Evolutionary conservation across 805 yeast species (phyloP).

Genomic region (Starmerella khaoyaiensis): DNA sequence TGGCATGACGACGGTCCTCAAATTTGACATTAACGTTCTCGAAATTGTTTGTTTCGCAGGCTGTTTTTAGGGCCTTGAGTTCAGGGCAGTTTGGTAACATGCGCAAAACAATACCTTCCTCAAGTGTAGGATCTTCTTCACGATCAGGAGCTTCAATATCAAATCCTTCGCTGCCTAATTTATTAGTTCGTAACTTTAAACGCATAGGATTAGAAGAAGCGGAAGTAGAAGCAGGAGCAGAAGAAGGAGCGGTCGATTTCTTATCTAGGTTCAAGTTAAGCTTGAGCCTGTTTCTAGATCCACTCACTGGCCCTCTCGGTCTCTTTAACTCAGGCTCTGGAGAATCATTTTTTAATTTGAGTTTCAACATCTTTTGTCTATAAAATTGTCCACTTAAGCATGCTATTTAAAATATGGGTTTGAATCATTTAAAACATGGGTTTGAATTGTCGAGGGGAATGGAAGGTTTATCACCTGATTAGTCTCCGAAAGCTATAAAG

Average conservation of each 20-base stretch:
- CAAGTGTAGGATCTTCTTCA: conserved; percentile 87
- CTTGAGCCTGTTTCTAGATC: conserved; percentile 4
- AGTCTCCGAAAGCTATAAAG: too few species aligned
- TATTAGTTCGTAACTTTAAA: conserved; percentile 42
- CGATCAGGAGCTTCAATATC: conserved; percentile 93
- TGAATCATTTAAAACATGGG: too few species aligned
- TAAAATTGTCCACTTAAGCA: background rate
- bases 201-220: conserved; percentile 28
- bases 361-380: conserved; percentile 20
- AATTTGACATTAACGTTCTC: conserved; percentile 63
- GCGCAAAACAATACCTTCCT: conserved; percentile 71
- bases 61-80: conserved; percentile 58
- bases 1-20: conserved; percentile 69
- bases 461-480: too few species aligned
- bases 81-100: conserved; percentile 47
- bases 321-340: background rate
- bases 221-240: too few species aligned
- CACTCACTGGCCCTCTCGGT: background rate
- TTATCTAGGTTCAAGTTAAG: conserved; percentile 13
- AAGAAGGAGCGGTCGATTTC: too few species aligned
- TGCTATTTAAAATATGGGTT: background rate
- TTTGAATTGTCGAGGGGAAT: too few species aligned
- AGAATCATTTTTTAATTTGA: conserved; percentile 20
- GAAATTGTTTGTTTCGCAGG: conserved; percentile 55
- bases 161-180: conserved; percentile 88